phyloP scores from a whole-genome alignment of 2,329 filamentous ascomycete species.

The Colletotrichum truncatum region DNA sequence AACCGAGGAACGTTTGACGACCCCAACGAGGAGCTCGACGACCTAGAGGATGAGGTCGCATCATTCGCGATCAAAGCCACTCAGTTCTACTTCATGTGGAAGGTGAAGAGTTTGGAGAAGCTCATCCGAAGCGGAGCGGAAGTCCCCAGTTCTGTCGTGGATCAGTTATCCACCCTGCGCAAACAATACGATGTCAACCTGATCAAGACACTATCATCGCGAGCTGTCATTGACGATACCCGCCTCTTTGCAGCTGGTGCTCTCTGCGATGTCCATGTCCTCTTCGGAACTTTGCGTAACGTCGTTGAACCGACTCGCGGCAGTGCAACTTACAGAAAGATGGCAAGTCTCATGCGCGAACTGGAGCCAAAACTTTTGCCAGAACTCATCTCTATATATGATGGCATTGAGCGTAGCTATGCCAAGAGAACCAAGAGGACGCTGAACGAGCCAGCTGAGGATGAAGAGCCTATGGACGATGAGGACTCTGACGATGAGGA shows the following conservation, averaged over 20 bases:
- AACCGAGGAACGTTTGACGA: constrained; percentile 77
- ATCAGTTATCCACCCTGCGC: constrained; percentile 65
- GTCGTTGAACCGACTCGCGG: constrained; percentile 49
- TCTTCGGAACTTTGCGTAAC: constrained; percentile 78
- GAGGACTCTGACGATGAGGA: constrained; percentile 65
- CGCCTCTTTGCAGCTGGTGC: constrained; percentile 79
- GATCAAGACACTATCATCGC: constrained; percentile 74
- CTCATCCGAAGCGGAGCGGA: constrained; percentile 63
- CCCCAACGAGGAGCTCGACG: constrained; percentile 75
- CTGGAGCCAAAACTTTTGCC: constrained; percentile 71
- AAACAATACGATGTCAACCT: constrained; percentile 69
- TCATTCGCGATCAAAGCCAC: constrained; percentile 79
- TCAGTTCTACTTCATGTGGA: constrained; percentile 97
- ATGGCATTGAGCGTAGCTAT: constrained; percentile 78
- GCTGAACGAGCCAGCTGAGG: constrained; percentile 72
- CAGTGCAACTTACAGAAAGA: constrained; percentile 40
- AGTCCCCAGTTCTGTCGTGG: constrained; percentile 66
- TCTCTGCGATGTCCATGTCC: constrained; percentile 82
- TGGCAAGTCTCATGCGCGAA: constrained; percentile 72
- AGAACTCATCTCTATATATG: constrained; percentile 80
- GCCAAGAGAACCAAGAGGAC: constrained; percentile 74
- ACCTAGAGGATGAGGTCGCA: constrained; percentile 82
- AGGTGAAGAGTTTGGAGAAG: constrained; percentile 69
- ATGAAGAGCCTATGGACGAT: constrained; percentile 77
- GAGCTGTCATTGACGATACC: constrained; percentile 78